These are phyloP conservation scores for Grigorovia transvaalensis DNA, from an alignment of 805 yeast genomes.

Conservation along the genomic window DNA sequence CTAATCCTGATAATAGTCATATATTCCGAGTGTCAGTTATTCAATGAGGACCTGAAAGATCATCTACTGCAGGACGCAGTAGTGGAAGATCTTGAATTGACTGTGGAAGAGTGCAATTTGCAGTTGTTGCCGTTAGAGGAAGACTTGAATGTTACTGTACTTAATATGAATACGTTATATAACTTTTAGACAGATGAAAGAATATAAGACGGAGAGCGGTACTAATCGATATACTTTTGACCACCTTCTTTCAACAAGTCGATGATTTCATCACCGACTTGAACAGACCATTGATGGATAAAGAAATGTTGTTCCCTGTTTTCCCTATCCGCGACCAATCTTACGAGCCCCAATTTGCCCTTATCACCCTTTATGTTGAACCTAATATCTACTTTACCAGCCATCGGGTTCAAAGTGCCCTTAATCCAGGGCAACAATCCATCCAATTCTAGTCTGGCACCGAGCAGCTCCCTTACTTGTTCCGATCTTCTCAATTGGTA, in stretches of 20 bases:
- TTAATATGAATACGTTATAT: no score
- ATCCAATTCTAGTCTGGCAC: conserved; percentile 64
- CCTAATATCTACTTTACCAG: conserved; percentile 65
- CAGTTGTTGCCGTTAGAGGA: background rate
- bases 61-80: background rate
- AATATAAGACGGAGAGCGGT: background rate
- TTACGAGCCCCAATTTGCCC: conserved; percentile 40
- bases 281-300: conserved; percentile 54
- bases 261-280: conserved; percentile 36
- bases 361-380: conserved; percentile 64
- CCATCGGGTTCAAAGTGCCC: conserved; percentile 76
- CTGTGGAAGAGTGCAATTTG: background rate
- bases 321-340: conserved; percentile 61
- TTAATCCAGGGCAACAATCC: conserved; percentile 74
- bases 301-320: conserved; percentile 46
- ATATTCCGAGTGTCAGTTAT: background rate
- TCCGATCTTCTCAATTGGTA: conserved; percentile 74
- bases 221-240: background rate
- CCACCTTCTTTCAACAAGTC: conserved; percentile 40
- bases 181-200: background rate
- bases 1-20: background rate
- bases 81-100: background rate
- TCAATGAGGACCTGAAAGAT: background rate
- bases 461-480: conserved; percentile 51
- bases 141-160: background rate